Base-by-base conservation (phyloP, 352 stramenopile genomes). In the Globisporangium uncinulatum region DNA sequence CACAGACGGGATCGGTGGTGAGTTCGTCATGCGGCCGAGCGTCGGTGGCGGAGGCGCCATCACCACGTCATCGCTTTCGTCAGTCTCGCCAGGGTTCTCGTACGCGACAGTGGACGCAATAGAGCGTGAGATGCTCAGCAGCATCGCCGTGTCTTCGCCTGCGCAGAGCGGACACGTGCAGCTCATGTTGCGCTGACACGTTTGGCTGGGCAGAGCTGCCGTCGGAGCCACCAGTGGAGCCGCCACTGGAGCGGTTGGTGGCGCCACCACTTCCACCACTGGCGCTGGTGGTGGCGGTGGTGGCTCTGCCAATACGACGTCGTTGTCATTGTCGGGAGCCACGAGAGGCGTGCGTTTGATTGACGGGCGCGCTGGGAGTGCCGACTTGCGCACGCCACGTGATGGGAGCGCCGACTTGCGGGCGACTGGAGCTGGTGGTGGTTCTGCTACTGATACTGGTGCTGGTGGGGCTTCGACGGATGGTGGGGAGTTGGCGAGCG, bases 101-200 rank as follows among this genome's bases (percentile, higher is more conserved):
- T 93, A 93, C 63, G 75, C 34, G 45, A 94, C 92, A 24, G 84
- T 87, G 48, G 83, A 94, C 39, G 74, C 83, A 51, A 95, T 94
- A 21, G 74, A 78, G 66, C 88, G 87, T 64, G 78, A 84, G 55
- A 95, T 89, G 64, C 65, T 84, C 58, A 89, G 66, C 11, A 95
- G 68, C 59, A 74, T 83, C 17, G 76, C 73, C 29, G 93, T 69
- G 63, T 95, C 83, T 57, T 92, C 86, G 56, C 83, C 82, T 19
- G 78, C 70, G 64, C 86, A 95, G 55, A 94, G 76, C 46, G 65
- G 75, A 70, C 86, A 95, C 56, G 59, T 87, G 73, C 86, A 95
- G 65, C 74, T 95, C 78, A 91, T 90, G 64, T 86, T 94, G 57
- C 86, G 83, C 39, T 92, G 70, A 41, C 86, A 95, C 69, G 24